Evolutionary conservation across 495 filamentous ascomycete species (phyloP), one percentile per base, ranked within the genome.

Genomic region (Thozetella sp.): DNA sequence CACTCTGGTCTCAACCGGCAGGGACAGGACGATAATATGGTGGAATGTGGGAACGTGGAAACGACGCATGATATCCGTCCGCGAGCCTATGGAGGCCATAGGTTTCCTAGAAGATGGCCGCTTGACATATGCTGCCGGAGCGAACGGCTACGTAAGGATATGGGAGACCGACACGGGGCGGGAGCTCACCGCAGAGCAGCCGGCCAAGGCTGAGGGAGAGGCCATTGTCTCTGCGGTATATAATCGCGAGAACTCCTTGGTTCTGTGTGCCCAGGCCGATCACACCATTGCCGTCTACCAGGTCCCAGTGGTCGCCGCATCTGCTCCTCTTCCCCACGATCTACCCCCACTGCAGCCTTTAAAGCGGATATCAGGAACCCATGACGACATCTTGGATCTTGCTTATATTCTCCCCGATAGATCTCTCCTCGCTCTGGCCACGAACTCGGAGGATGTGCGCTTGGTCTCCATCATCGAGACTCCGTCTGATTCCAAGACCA

Each of bases 301-400:
- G 12, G 66, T 77, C 15, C 70, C 78, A 26, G 60, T 66, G 15
- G 25, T 53, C 2, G 57, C 34, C 23, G 67, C 63, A 13, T 61
- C 70, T 66, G 37, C 59, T 22, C 40, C 76, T 22, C 57, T 63
- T 57, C 27, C 68, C 26, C 65, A 65, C 19, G 45, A 63, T 55
- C 64, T 80, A 22, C 63, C 69, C 1, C 53, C 69, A 3, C 65
- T 68, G 52, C 70, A 79, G 53, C 78, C 78, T 0, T 73, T 89
- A 54, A 86, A 90, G 57, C 85, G 91, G 19, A 94, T 98, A 62
- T 97, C 94, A 20, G 96, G 96, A 22, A 97, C 95, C 30, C 93
- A 98, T 71, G 95, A 98, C 68, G 95, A 98, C 69, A 93, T 98
- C 56, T 96, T 98, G 63, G 96, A 98, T 64, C 75, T 97, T 22